Evolutionary conservation across 2,329 filamentous ascomycete genomes (phyloP), one percentile per base, ranked within the genome.

Genomic region (Cryphonectria japonica): DNA sequence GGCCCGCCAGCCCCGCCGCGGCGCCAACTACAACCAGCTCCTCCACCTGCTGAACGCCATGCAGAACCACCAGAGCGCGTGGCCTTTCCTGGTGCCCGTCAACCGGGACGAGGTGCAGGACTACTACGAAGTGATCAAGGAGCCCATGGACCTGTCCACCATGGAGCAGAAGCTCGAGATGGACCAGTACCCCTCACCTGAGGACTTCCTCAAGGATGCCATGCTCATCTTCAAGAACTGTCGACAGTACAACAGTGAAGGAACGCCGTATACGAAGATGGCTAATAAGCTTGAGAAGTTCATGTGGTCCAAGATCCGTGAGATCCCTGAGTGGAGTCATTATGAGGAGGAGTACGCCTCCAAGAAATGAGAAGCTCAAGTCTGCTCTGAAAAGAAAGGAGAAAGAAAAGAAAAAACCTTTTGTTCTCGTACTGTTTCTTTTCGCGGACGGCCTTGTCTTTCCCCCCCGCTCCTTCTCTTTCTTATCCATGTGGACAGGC

Each of bases 61-160:
- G 81, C 95, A 98, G 80, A 98, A 98, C 79, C 94, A 97, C 82
- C 91, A 91, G 76, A 92, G 93, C 9, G 93, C 94, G 0, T 99
- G 96, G 96, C 96, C 96, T 0, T 99, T 99, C 85, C 87, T 96
- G 43, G 89, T 94, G 37, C 95, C 96, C 0, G 96, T 99, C 75
- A 98, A 97, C 79, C 91, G 92, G 75, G 96, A 99, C 77, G 96
- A 98, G 75, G 96, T 99, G 0, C 91, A 94, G n/a, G 96, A 99
- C 80, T 99, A 99, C 83, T 98, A 98, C 84, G 94, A 97, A 72
- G 95, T 98, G 73, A 99, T 99, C 84, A 95, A 95, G 79, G 93
- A 97, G 80, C 96, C 96, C 50, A 99, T 99, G 96, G 96, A 98
- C 79, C 85, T 98, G 64, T 91, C 89, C 64, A 98, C 95, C 29